Base-by-base conservation (phyloP, 2,329 filamentous ascomycete genomes). In the Atkinsonella texensis region DNA sequence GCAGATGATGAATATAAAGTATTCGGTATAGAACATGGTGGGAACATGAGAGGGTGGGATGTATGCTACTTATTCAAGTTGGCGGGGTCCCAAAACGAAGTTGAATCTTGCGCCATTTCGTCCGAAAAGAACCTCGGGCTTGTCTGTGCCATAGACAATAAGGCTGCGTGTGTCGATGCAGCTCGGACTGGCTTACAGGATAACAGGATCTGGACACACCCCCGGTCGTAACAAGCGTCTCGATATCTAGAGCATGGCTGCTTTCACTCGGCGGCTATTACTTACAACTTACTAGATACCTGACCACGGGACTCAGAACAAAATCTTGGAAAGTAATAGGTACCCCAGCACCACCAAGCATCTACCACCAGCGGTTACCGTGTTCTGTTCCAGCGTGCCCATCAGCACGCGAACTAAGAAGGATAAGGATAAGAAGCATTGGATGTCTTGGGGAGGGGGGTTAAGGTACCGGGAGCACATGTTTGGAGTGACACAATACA, bases 11-110 rank as follows among this genome's bases (percentile, higher is more conserved):
- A 42, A 18, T 18, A 23, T 17, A 42, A 33, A 42, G 15, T 43
- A 31, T 49, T 39, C 10, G 35, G 28, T n/a, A 35, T 20, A 17
- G 40, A 33, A 42, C 28, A 39, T 18, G 18, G 42, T 28, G 46
- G 42, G 33, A 49, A 7, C 13, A 33, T 10, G 13, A 52, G 32
- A 48, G 46, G 51, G 51, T 49, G 51, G 46, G 46, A 49, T 49
- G 8, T 35, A 52, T 52, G 46, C 41, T 49, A 49, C 51, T 52
- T 49, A 42, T 46, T 49, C 23, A 48, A 38, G 17, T 45, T 32
- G 38, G 39, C 12, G 23, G 50, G 41, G 35, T 41, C 38, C 35
- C 33, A 23, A 49, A 42, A 49, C 8, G 35, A 18, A 20, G 15
- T 15, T 28, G 5, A 28, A 28, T 8, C n/a, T 18, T 42, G n/a